A percentile compares a stretch with the other conserved stretches of the same genome.
Evolutionary conservation across 202 grass and related monocot genomes (phyloP).

Genomic region (Carex sylvatica): DNA sequence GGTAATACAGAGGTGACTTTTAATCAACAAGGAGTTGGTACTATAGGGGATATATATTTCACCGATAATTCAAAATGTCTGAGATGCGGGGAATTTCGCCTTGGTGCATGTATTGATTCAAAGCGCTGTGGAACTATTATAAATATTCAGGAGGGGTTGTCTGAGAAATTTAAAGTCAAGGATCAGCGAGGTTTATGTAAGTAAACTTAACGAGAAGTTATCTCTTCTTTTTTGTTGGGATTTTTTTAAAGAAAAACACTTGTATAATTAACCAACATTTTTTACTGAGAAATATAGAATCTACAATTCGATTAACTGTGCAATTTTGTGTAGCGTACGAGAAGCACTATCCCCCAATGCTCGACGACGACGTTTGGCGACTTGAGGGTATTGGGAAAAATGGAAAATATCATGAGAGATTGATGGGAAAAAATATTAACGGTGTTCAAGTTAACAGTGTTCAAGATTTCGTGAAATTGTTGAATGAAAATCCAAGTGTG

Average conservation of each 20-base stretch:
- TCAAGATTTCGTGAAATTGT: slow-evolving; percentile 39
- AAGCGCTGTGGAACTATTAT: slow-evolving; percentile 45
- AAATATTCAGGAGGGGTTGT: slow-evolving; percentile 64
- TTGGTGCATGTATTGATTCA: slow-evolving; percentile 64
- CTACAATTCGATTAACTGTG: background rate
- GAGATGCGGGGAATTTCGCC: slow-evolving; percentile 80
- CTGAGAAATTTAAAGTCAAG: slow-evolving; percentile 83
- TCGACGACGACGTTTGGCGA: slow-evolving; percentile 56
- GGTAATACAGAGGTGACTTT: slow-evolving; percentile 70
- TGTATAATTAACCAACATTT: background rate
- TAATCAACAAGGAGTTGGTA: slow-evolving; percentile 76
- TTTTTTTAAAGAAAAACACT: slow-evolving; percentile 12
- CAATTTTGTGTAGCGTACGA: slow-evolving; percentile 38
- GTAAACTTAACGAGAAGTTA: slow-evolving; percentile 18
- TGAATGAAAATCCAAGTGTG: background rate
- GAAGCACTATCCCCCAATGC: slow-evolving; percentile 53
- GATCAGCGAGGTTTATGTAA: slow-evolving; percentile 91
- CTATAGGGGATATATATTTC: slow-evolving; percentile 66
- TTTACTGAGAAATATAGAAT: background rate
- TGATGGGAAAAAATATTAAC: slow-evolving; percentile 36
- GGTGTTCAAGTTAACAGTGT: slow-evolving; percentile 46
- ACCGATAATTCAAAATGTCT: slow-evolving; percentile 89
- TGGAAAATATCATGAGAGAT: slow-evolving; percentile 40
- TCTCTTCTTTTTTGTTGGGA: background rate
- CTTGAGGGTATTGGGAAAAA: slow-evolving; percentile 47